Evolutionary conservation across 1,284 basidiomycete genomes (phyloP), one percentile per base, ranked within the genome.

Genomic region (Malassezia dermatis): DNA sequence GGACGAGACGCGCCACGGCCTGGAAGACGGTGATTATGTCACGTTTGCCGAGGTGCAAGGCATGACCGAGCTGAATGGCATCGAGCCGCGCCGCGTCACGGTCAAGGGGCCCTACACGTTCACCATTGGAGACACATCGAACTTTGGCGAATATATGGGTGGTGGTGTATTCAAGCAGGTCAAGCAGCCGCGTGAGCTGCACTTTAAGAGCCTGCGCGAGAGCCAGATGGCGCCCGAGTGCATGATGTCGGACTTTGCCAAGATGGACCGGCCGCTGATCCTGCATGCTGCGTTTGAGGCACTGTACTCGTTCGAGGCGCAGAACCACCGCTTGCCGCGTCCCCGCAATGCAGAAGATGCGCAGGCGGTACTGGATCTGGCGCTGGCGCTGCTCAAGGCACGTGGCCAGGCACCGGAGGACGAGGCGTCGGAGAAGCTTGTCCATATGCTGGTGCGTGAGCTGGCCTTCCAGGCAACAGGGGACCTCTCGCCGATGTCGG

Each of bases 91-190:
- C 55, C 96, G 91, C 76, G 78, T 99, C 47, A 80, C 85, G 8
- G 89, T 95, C 64, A 96, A 95, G 75, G 94, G 79, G 75, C 70
- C 70, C 13, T 73, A 74, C 58, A 70, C 70, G 3, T 73, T 74
- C 60, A 63, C 70, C 19, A 73, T 74, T 44, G 71, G 69, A 62
- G 78, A 72, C 61, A 74, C 71, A 8, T 56, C 63, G 26, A 58
- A 63, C 11, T 62, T 71, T 12, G 80, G 85, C 48, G 80, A 83
- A 44, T 98, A 98, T 79, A 83, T 85, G 69, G 78, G 83, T 28
- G 94, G 91, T 28, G 94, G 94, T 47, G 86, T 93, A 64, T 99
- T 98, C 75, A 91, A 88, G 15, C 94, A 99, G 77, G 89, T 98
- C 69, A 99, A 98, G 80, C 91, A 94, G 89, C 94, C 94, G 21